Percentiles rank a stretch among this genome's conserved stretches.
phyloP scores from a whole-genome alignment of 306 rosid species.

The Gastrolobium bilobum region DNA sequence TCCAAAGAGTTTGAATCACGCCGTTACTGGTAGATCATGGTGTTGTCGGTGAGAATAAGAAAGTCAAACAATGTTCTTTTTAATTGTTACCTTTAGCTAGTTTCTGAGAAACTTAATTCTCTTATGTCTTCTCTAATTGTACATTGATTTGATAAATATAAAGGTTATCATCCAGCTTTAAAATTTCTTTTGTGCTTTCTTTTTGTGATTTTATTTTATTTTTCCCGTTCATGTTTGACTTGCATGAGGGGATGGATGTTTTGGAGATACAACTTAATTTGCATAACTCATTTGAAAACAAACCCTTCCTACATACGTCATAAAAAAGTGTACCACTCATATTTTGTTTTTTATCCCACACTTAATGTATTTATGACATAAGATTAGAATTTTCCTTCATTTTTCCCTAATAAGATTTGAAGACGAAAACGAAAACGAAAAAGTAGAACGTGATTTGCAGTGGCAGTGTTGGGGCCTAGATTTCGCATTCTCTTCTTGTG shows the following conservation, averaged over 20 bases:
- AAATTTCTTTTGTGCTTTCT: neutral
- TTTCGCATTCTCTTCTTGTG: neutral
- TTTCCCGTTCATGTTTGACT: too few relatives aligned
- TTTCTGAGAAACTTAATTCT: neutral
- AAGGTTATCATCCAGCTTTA: neutral
- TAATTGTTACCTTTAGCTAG: too few relatives aligned
- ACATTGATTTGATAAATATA: neutral
- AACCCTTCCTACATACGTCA: too few relatives aligned
- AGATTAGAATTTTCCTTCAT: too few relatives aligned
- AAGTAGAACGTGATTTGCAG: neutral
- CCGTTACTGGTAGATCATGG: slow-evolving; percentile 55
- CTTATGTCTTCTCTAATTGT: neutral
- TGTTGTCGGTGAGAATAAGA: slow-evolving; percentile 45
- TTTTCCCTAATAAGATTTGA: too few relatives aligned
- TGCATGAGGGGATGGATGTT: neutral
- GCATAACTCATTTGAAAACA: too few relatives aligned
- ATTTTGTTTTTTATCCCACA: too few relatives aligned
- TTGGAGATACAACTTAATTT: neutral
- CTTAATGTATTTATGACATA: too few relatives aligned
- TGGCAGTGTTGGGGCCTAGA: neutral
- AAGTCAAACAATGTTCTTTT: slow-evolving; percentile 41
- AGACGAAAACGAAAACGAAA: too few relatives aligned
- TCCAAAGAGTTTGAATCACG: slow-evolving; percentile 52
- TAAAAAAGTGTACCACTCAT: too few relatives aligned
- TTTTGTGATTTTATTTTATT: too few relatives aligned